Evolutionary conservation across 805 yeast species (phyloP), one percentile per base, ranked within the genome.

Genomic region (Lipomyces yamadae): DNA sequence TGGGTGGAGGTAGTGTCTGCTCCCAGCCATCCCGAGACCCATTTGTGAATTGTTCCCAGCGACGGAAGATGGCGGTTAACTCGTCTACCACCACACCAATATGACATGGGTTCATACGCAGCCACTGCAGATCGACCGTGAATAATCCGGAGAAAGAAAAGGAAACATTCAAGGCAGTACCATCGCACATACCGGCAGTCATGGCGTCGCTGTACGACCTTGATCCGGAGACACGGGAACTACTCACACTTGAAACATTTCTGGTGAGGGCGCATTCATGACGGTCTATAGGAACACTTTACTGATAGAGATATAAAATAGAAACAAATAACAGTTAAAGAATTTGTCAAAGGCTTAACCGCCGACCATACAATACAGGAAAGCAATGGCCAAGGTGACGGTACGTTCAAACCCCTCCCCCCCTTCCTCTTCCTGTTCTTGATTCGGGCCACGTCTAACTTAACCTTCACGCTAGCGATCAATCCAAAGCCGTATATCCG

Each of bases 401-500:
- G 69, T 66, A 45, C 37, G 65, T n/a, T 57, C 6, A 39, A 54
- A 29, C 29, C 39, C 29, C 18, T 30, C 24, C 24, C 24, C 24
- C 24, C 24, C 1, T 24, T 24, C 24, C 24, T 24, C 24, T 24
- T 24, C 24, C 24, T 24, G 6, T 10, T n/a, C n/a, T 54, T 15
- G 42, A 29, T 15, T 6, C 11, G 15, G 29, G 10, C 35, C 45
- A n/a, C 32, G 39, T 35, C 48, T 42, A 42, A 42, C 30, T 35
- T 52, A 60, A 13, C 10, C 13, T 8, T 18, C 42, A 30, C 24
- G 57, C 3, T 35, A 70, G 77, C 79, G 11, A 78, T 92, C 63
- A 97, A 95, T 74, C 97, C 98, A 1, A 92, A 91, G 74, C 98
- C 98, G 1, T 95, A 91, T 75, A 94, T 94, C 58, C 85, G 97